These are phyloP conservation scores for Talaromyces stipitatus DNA, from an alignment of 495 filamentous ascomycete genomes.

Conservation along the genomic window DNA sequence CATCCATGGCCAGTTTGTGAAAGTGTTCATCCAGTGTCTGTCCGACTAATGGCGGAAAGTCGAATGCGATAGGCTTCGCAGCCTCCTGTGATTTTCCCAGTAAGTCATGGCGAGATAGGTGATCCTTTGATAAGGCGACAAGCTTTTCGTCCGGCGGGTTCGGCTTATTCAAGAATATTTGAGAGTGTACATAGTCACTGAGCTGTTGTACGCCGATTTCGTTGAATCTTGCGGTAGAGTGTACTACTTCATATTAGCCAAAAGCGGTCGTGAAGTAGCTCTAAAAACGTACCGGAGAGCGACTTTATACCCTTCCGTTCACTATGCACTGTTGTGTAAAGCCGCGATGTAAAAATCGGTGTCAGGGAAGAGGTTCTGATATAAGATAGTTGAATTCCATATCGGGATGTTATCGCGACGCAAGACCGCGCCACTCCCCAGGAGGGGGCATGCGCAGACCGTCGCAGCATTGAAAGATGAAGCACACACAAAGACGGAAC, in stretches of 20 bases:
- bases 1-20: conserved; percentile 78
- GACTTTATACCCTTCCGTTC: conserved; percentile 3
- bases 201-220: conserved; percentile 92
- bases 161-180: conserved; percentile 64
- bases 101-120: conserved; percentile 83
- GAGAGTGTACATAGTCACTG: conserved; percentile 69
- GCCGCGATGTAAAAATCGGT: not conserved
- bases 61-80: conserved; percentile 69
- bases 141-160: conserved; percentile 58
- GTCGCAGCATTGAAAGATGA: conserved; percentile 3
- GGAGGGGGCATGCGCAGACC: conserved; percentile 18
- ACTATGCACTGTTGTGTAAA: not conserved
- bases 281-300: conserved; percentile 30
- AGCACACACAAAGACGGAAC: not conserved
- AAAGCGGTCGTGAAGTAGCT: not conserved
- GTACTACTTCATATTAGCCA: conserved; percentile 30
- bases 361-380: not conserved
- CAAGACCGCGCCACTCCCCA: conserved; percentile 27
- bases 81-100: conserved; percentile 79
- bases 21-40: conserved; percentile 90
- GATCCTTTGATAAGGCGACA: conserved; percentile 69
- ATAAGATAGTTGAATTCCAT: not conserved
- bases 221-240: conserved; percentile 65
- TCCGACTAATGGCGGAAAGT: conserved; percentile 75
- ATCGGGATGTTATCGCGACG: conserved; percentile 2